These are phyloP conservation scores for Ogataea angusta DNA, from an alignment of 805 yeast species.

Conservation along the genomic window DNA sequence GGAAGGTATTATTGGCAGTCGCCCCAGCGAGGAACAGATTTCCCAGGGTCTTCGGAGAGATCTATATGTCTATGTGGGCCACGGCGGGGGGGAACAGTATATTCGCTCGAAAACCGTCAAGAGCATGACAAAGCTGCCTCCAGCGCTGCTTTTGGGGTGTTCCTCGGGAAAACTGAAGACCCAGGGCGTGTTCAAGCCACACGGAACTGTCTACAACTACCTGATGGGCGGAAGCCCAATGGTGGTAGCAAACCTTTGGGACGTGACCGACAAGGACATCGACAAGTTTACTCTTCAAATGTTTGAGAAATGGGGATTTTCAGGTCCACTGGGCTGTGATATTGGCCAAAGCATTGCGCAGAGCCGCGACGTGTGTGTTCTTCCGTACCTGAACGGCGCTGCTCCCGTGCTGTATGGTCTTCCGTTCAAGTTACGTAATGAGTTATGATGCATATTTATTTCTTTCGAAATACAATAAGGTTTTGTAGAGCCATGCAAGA, in stretches of 20 bases:
- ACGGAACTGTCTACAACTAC: constrained; percentile 76
- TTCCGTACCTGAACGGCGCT: constrained; percentile 80
- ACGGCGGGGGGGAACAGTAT: constrained; percentile 94
- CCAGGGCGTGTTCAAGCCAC: constrained; percentile 62
- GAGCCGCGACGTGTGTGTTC: constrained; percentile 65
- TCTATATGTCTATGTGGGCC: constrained; percentile 81
- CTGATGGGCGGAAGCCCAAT: constrained; percentile 78
- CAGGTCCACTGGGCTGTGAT: constrained; percentile 15
- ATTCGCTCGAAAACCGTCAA: constrained; percentile 54
- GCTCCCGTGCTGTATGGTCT: constrained; percentile 91
- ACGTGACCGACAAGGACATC: constrained; percentile 93
- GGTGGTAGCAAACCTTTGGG: constrained; percentile 89
- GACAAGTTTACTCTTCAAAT: constrained; percentile 68
- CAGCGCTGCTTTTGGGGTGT: constrained; percentile 78
- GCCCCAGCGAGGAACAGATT: constrained; percentile 59
- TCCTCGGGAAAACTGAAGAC: constrained; percentile 70
- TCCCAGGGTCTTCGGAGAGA: constrained; percentile 41
- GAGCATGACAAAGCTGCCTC: constrained; percentile 44
- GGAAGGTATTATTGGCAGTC: constrained; percentile 49
- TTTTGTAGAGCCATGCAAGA: neutral
- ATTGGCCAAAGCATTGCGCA: constrained; percentile 55
- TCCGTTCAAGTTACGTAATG: constrained; percentile 45
- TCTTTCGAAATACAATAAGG: constrained; percentile 4
- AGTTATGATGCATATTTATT: constrained; percentile 3
- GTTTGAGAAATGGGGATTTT: constrained; percentile 65